These are phyloP conservation scores for Wickerhamiella bombiphila DNA, from an alignment of 805 yeast species.

Conservation along the genomic window DNA sequence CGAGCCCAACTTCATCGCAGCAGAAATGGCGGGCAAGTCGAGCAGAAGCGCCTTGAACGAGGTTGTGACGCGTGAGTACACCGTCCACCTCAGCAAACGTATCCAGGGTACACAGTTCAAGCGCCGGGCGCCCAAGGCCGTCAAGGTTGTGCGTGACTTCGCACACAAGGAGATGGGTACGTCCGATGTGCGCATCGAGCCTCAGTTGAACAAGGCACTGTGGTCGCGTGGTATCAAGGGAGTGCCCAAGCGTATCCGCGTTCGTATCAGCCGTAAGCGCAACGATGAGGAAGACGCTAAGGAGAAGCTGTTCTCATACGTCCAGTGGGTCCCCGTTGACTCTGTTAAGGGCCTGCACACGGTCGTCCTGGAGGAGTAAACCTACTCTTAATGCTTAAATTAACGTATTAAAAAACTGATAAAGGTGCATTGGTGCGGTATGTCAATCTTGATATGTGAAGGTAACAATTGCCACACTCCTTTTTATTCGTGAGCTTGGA, in stretches of 20 bases:
- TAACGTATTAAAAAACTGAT: conserved; percentile 12
- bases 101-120: conserved; percentile 98
- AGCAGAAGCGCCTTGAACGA: conserved; percentile 92
- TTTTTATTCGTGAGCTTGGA: too few relatives aligned
- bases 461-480: too few relatives aligned
- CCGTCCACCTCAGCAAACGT: conserved; percentile 99
- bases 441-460: background rate
- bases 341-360: conserved; percentile 96
- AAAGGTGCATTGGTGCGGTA: background rate
- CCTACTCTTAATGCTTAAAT: conserved; percentile 5
- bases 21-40: conserved; percentile 33
- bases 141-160: conserved; percentile 97
- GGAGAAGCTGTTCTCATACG: conserved; percentile 94
- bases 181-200: conserved; percentile 96
- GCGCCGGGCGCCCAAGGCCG: conserved; percentile 99
- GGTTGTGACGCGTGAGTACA: conserved; percentile 99
- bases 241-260: conserved; percentile 95
- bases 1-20: too few relatives aligned
- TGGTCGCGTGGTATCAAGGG: conserved; percentile 99
- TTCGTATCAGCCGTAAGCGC: conserved; percentile 98
- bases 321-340: conserved; percentile 93
- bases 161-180: conserved; percentile 99
- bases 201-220: conserved; percentile 93
- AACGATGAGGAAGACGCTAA: conserved; percentile 99
- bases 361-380: conserved; percentile 76